Evolutionary conservation across 1,284 basidiomycete species (phyloP), one percentile per base, ranked within the genome.

Genomic region (Naganishia sp.): DNA sequence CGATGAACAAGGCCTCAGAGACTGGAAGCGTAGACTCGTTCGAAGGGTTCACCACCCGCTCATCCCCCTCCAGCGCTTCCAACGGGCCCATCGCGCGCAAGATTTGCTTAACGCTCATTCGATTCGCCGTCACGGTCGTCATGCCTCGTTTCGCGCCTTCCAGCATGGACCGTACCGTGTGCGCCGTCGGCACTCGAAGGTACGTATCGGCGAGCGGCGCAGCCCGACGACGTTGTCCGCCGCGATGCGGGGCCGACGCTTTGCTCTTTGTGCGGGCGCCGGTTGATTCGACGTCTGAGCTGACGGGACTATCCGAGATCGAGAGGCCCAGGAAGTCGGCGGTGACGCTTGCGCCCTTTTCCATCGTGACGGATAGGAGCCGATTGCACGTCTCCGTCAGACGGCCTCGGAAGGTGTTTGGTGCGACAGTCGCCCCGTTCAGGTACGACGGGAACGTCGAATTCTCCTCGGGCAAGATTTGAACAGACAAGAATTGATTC

Each of bases 101-200:
- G 44, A 92, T 82, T n/a, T 87, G 86, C 74, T 85, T 86, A 36
- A 91, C 85, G 69, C 90, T 90, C 42, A 87, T 84, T 71, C 85
- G 84, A 70, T 92, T 92, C 21, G 89, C 89, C 6, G 88, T 90
- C 55, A 92, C 80, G 23, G 89, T 92, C 65, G 90, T 92, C 87
- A 89, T 88, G 1, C 88, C 86, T 39, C 85, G 81, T 46, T 78
- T 79, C 0, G 88, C 86, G 28, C 90, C 90, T 76, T 84, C 84
- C 11, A 87, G 80, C 79, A 90, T 80, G 70, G 87, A 88, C 63
- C 86, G 82, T 10, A 72, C 65, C 25, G 57, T 67, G n/a, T 64
- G 69, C 4, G 64, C 52, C 23, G 65, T 64, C 48, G 66, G 66
- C 3, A 66, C 55, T 13, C 61, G 60, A 16, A 56, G 61, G 15